These are phyloP conservation scores for Verticillium longisporum DNA, from an alignment of 2,329 filamentous ascomycete species.

Conservation along the genomic window DNA sequence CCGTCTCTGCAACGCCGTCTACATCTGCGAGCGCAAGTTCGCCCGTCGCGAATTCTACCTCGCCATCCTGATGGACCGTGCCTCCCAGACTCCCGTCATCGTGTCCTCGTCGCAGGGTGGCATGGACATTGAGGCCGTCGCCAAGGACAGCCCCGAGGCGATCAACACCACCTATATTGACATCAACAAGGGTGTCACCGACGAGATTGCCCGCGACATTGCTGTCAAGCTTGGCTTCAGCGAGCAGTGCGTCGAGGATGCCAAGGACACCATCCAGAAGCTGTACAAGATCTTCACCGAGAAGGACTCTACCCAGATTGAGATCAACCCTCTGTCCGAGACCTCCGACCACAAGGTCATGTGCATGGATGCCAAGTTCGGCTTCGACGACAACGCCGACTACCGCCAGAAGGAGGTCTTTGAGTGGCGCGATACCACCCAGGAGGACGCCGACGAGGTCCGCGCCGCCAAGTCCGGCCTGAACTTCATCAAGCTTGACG, in stretches of 20 bases:
- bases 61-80: slow-evolving; percentile 96
- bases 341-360: slow-evolving; percentile 97
- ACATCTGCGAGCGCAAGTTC: slow-evolving; percentile 99
- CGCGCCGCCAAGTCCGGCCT: slow-evolving; percentile 85
- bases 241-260: slow-evolving; percentile 93
- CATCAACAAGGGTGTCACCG: slow-evolving; percentile 91
- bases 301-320: slow-evolving; percentile 97
- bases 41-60: slow-evolving; percentile 98
- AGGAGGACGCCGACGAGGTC: slow-evolving; percentile 97
- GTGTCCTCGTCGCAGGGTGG: slow-evolving; percentile 97
- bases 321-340: slow-evolving; percentile 98
- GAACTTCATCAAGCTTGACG: slow-evolving; percentile 99
- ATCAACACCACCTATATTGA: slow-evolving; percentile 92
- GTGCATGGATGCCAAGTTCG: slow-evolving; percentile 99
- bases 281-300: slow-evolving; percentile 98
- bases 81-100: slow-evolving; percentile 84
- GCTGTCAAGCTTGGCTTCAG: slow-evolving; percentile 93
- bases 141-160: slow-evolving; percentile 94
- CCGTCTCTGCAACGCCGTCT: slow-evolving; percentile 93
- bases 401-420: slow-evolving; percentile 98
- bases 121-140: slow-evolving; percentile 98
- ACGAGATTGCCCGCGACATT: slow-evolving; percentile 87
- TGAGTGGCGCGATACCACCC: slow-evolving; percentile 83
- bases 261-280: slow-evolving; percentile 95
- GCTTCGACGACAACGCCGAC: slow-evolving; percentile 97